Evolutionary conservation across 169 alveolate species (phyloP), one percentile per base, ranked within the genome.

Genomic region (Plasmodium billcollinsi): DNA sequence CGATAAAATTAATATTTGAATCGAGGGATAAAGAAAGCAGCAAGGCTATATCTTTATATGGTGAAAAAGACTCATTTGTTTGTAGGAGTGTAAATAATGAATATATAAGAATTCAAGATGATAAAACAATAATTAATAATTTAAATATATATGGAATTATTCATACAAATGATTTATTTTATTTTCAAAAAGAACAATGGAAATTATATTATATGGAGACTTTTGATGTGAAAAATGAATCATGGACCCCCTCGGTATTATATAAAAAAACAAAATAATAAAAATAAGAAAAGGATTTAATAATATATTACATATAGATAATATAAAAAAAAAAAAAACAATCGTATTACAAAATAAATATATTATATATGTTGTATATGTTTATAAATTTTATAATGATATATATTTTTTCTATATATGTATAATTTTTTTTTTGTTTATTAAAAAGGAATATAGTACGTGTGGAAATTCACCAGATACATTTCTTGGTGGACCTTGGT

Each of bases 401-500:
- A 33, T 33, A 33, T 33, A 33, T 33, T 5, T 5, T 33, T 33
- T 33, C 45, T 33, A 33, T 49, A 26, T 61, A 39, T 74, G 52
- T 43, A 2, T 39, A 11, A 18, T 15, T 62, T 29, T 59, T 58
- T 7, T 74, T 33, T 65, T 24, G 0, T 61, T 20, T 33, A 12
- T 63, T 49, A n/a, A 50, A 78, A 50, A 78, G 89, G 89, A 78
- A 7, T 26, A 65, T n/a, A 78, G 89, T 56, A 59, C 89, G 6
- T 78, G 89, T 29, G 78, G 78, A 7, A 78, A 63, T 66, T 78
- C 89, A 14, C 89, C 89, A 9, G 89, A 78, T 47, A 65, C 72
- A 5, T 78, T 78, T 29, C 89, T 78, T 67, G 89, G 89, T 6
- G 89, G 89, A 5, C 89, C 89, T 50, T 78, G 89, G 89, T 78